These are phyloP conservation scores for Closterium sp. DNA, from an alignment of 139 green algal genomes.

Conservation along the genomic window DNA sequence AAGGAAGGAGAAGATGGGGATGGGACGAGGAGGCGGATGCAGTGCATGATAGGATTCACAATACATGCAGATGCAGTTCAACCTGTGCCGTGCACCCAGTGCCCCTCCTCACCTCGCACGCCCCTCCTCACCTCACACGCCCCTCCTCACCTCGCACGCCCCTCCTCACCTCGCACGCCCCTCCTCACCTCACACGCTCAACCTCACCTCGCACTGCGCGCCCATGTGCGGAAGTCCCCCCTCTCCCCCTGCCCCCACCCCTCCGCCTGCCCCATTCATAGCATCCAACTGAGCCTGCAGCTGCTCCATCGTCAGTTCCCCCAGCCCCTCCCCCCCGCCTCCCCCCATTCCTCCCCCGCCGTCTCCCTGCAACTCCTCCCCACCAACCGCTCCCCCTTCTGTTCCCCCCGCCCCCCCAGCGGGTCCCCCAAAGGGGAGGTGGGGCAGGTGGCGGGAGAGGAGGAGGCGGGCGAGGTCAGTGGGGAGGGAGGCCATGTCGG, in stretches of 20 bases:
- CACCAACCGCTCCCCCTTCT: neutral
- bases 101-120: neutral
- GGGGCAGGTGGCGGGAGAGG: neutral
- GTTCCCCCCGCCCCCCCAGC: too few relatives aligned
- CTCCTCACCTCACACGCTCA: too few relatives aligned
- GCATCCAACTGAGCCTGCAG: neutral
- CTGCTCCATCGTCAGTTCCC: neutral
- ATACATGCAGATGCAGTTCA: too few relatives aligned
- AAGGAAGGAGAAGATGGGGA: too few relatives aligned
- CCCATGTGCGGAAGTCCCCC: neutral
- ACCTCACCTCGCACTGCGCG: neutral
- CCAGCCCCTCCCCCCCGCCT: neutral
- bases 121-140: neutral
- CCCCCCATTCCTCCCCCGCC: too few relatives aligned
- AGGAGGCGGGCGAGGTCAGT: neutral
- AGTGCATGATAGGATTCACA: too few relatives aligned
- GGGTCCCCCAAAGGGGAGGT: neutral
- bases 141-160: too few relatives aligned
- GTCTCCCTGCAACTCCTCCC: neutral
- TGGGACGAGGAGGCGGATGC: too few relatives aligned
- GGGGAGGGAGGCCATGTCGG: neutral
- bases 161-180: too few relatives aligned
- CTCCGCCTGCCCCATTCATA: neutral
- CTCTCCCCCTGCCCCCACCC: neutral
- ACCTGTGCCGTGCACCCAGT: too few relatives aligned